A percentile compares a stretch with the other conserved stretches of the same genome.
These are phyloP conservation scores for Tolypocladium tundrense DNA, from an alignment of 2,329 filamentous ascomycete genomes.

Conservation along the genomic window DNA sequence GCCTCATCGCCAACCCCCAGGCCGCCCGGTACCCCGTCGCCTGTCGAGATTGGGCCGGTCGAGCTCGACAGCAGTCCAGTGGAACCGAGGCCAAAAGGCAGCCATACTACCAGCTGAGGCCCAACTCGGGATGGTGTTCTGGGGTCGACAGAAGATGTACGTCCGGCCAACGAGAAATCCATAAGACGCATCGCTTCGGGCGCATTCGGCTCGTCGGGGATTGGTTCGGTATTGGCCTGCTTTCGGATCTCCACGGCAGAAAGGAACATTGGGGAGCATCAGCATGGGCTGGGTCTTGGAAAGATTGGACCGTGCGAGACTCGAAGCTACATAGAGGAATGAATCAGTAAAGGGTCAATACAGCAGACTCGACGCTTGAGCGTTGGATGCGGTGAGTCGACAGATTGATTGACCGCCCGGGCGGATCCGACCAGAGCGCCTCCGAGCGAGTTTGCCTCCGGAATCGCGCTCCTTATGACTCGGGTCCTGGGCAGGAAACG, in stretches of 20 bases:
- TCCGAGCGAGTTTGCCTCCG: neutral
- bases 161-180: neutral
- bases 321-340: neutral
- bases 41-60: neutral
- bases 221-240: no score
- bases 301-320: neutral
- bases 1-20: no score
- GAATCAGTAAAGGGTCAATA: neutral
- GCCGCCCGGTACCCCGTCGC: no score
- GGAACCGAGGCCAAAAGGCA: neutral
- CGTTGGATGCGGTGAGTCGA: neutral
- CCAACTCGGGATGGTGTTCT: neutral
- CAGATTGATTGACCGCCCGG: neutral
- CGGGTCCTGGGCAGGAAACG: neutral
- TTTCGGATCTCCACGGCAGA: no score
- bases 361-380: neutral
- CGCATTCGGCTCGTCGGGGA: no score
- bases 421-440: neutral
- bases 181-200: no score
- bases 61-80: neutral
- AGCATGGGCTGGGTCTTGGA: neutral
- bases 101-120: neutral
- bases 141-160: neutral
- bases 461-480: neutral
- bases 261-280: neutral